Conservation (phyloP, 495 filamentous ascomycete species). For the Mycothermus thermophilus region DNA sequence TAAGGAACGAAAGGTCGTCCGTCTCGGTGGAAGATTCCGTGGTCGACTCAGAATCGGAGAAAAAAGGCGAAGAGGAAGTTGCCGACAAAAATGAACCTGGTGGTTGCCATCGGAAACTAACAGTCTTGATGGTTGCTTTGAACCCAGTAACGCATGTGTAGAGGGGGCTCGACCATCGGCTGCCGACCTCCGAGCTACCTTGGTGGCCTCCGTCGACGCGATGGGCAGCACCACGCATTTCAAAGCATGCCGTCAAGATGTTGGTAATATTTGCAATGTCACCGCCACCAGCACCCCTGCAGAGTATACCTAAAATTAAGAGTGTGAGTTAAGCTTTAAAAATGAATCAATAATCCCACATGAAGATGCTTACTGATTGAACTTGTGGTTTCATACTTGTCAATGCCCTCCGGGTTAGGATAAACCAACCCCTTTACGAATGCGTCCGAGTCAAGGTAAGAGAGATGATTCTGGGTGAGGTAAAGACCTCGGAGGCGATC, state of each 20-base stretch:
- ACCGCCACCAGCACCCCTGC: constrained; percentile 11
- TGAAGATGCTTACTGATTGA: too few relatives aligned
- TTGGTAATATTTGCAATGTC: constrained; percentile 29
- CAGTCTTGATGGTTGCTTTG: constrained; percentile 31
- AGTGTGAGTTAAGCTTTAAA: too few relatives aligned
- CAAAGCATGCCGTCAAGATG: constrained; percentile 23
- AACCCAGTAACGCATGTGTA: constrained; percentile 28
- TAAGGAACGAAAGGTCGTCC: constrained; percentile 11
- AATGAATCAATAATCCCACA: too few relatives aligned
- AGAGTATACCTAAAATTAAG: constrained; percentile 11
- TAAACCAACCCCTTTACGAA: background rate
- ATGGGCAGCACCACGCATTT: constrained; percentile 24
- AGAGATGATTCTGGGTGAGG: constrained; percentile 8
- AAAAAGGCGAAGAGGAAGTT: too few relatives aligned
- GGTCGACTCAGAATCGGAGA: too few relatives aligned
- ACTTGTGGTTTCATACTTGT: too few relatives aligned
- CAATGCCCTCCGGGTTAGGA: too few relatives aligned
- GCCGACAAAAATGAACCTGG: too few relatives aligned
- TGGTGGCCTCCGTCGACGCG: constrained; percentile 16
- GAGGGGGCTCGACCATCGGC: constrained; percentile 25
- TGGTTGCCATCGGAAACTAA: too few relatives aligned
- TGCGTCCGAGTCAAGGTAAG: background rate
- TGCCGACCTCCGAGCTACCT: constrained; percentile 19
- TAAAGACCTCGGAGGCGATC: too few relatives aligned
- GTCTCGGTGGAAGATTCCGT: constrained; percentile 18